Evolutionary conservation across 768 basidiomycete genomes (phyloP), one percentile per base, ranked within the genome.

Genomic region (Gymnopilus dilepis): DNA sequence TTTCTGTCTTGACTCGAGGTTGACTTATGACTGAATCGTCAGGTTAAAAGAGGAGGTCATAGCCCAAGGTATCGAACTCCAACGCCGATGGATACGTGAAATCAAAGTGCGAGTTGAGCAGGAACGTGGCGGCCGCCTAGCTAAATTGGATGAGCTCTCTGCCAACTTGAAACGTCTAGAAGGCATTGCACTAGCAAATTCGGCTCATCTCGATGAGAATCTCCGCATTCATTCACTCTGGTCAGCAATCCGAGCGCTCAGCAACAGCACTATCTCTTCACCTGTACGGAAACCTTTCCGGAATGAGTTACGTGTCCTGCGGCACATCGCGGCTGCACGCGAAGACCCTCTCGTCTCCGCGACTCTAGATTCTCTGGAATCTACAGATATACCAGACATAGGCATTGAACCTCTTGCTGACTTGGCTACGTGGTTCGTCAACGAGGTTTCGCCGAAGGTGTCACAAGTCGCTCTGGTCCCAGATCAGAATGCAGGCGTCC

Each of bases 41-140:
- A 97, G 95, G 41, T 82, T 99, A 60, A 92, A 90, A 73, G 94
- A 97, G 73, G 95, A 97, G 73, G 94, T 99, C 56, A 84, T 99
- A 53, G 91, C 95, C 3, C 96, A 99, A 74, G 97, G 96, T 17
- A 95, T 99, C 69, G 97, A 99, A 76, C 87, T 99, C 22, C 97
- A 99, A 73, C 89, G 95, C 52, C 86, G 94, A 56, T 99, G 97
- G 96, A 92, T 99, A 41, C 88, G 94, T 31, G 95, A 98, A 60
- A 89, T 99, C 81, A 97, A 98, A 78, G 84, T 95, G 52, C 91
- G 89, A 65, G 96, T 99, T 59, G 97, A 99, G 76, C 86, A 94
- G 70, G 97, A 99, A 75, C 94, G 97, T 43, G 95, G 95, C 15
- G 95, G 95, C 12, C 91, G 97, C 57, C 84, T 99, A 9, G 91